phyloP scores from a whole-genome alignment of 1,284 basidiomycete species.

The Ceratobasidium theobromae region DNA sequence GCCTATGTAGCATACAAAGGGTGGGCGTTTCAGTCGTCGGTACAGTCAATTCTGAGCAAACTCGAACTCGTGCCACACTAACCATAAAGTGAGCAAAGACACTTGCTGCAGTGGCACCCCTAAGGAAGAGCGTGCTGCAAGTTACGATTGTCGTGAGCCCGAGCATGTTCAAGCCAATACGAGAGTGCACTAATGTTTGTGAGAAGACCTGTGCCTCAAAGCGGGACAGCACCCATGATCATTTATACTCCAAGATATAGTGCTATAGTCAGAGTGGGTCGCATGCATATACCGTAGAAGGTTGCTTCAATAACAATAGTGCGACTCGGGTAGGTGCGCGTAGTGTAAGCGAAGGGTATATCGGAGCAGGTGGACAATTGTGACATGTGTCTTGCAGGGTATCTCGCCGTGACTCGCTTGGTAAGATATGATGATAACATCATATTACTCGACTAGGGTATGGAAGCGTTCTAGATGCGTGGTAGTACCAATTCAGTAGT shows the following conservation, averaged over 20 bases:
- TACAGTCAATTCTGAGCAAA: too few relatives aligned
- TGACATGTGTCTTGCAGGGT: not conserved
- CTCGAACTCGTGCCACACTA: not conserved
- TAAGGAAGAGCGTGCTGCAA: not conserved
- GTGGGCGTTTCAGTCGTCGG: not conserved
- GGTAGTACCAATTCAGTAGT: too few relatives aligned
- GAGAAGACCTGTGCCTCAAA: not conserved
- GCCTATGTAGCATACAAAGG: conserved; percentile 30
- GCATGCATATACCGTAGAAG: not conserved
- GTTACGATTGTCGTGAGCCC: not conserved
- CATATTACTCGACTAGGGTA: too few relatives aligned
- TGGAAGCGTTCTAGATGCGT: too few relatives aligned
- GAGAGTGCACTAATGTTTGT: not conserved
- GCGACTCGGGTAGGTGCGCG: not conserved
- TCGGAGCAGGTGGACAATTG: not conserved
- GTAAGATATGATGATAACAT: too few relatives aligned
- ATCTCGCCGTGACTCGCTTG: too few relatives aligned
- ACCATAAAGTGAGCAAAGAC: conserved; percentile 41
- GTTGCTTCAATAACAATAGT: not conserved
- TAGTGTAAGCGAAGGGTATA: not conserved
- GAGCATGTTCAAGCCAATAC: not conserved
- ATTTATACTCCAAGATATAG: not conserved
- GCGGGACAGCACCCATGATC: not conserved
- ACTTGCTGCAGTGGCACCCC: not conserved
- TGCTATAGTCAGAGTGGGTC: not conserved